Conservation (phyloP, 2,329 filamentous ascomycete species). For the Elsinoe batatas region DNA sequence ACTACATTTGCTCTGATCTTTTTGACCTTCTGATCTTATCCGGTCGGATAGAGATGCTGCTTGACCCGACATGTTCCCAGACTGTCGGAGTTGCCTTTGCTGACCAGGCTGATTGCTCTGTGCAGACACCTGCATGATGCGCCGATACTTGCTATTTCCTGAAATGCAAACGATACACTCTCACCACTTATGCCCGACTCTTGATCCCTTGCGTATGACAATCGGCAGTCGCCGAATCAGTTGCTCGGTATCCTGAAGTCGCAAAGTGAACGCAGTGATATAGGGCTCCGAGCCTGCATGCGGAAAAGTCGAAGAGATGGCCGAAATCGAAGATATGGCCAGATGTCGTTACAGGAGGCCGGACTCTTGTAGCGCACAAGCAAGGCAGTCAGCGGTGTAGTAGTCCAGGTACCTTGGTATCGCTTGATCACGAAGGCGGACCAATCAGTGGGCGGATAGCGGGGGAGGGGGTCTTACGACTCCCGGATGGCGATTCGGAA, state of each 20-base stretch:
- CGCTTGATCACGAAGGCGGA: not conserved
- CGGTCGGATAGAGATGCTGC: constrained; percentile 8
- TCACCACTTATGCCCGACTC: not conserved
- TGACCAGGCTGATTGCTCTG: constrained; percentile 2
- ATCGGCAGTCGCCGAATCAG: constrained; percentile 2
- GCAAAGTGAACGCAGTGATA: not conserved
- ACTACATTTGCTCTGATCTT: not conserved
- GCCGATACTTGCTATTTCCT: not conserved
- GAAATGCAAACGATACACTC: not conserved
- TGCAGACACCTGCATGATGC: constrained; percentile 8
- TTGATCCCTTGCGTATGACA: not conserved
- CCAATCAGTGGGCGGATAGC: not conserved
- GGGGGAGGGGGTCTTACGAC: constrained; percentile 2
- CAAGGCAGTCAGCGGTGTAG: constrained; percentile 11
- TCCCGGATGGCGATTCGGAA: no score
- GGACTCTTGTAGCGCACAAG: not conserved
- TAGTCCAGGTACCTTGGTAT: constrained; percentile 6
- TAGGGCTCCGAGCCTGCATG: not conserved
- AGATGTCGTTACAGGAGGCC: constrained; percentile 10
- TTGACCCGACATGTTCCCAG: not conserved
- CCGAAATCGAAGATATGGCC: not conserved
- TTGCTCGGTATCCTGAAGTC: not conserved
- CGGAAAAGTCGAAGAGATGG: not conserved
- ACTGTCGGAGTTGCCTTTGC: not conserved
- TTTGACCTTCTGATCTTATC: constrained; percentile 16